These are phyloP conservation scores for Acacia confusa DNA, from an alignment of 306 rosid genomes.

Conservation along the genomic window DNA sequence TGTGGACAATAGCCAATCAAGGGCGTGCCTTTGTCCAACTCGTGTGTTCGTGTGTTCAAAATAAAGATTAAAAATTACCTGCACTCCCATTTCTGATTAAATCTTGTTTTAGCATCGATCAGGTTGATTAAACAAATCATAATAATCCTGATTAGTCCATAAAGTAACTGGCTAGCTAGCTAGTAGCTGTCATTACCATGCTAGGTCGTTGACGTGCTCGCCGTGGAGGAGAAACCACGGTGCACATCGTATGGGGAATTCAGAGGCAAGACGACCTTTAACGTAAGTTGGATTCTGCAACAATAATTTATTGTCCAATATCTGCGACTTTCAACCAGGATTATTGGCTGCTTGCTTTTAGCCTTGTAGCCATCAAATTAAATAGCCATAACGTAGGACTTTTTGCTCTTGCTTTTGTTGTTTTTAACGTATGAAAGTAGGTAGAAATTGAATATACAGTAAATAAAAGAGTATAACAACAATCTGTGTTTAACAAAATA, in stretches of 20 bases:
- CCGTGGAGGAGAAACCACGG: neutral
- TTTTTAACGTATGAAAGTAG: neutral
- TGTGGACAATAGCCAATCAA: neutral
- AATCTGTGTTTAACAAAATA: too few relatives aligned
- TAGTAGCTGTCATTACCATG: neutral
- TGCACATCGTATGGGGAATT: conserved; percentile 23
- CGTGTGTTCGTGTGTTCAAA: too few relatives aligned
- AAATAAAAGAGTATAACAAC: too few relatives aligned
- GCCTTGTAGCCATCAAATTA: too few relatives aligned
- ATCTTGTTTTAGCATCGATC: neutral
- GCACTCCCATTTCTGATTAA: neutral
- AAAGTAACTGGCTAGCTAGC: neutral
- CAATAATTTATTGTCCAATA: neutral
- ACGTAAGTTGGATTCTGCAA: neutral
- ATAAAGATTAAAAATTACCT: neutral
- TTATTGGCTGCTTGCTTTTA: neutral
- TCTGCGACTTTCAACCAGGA: conserved; percentile 2
- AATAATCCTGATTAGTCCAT: neutral
- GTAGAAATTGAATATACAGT: too few relatives aligned
- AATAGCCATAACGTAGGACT: neutral
- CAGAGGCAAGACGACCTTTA: conserved; percentile 13
- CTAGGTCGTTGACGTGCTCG: neutral
- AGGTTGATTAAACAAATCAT: neutral
- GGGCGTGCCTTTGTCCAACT: neutral
- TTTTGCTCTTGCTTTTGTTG: neutral